Base-by-base conservation (phyloP, 2,329 filamentous ascomycete genomes). In the Ceratocystis albifundus region DNA sequence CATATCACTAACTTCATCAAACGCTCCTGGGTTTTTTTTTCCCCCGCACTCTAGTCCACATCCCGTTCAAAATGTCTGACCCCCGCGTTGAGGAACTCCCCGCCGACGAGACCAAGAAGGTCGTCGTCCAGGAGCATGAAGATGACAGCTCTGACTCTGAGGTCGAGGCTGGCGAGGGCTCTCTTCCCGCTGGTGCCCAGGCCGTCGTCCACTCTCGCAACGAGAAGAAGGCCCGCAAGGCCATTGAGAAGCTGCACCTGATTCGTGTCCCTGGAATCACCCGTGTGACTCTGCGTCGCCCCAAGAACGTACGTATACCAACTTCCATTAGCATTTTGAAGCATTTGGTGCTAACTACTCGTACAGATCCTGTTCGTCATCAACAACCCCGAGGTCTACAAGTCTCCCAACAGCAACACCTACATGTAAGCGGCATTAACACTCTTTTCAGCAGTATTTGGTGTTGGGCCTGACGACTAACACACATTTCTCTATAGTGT, bases 151-250 rank as follows among this genome's bases (percentile, higher is more conserved):
- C 84, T 80, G 86, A 85, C 74, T 87, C 90, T 72, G 89, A 88
- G 72, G 89, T 90, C 74, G 87, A 83, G 72, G 88, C 88, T 73
- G 87, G 84, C 73, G 91, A 94, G 77, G 87, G 84, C 70, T 84
- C 84, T 72, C 77, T 84, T 71, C 90, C 93, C 76, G 88, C 89
- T 72, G 94, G 93, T 76, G 89, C 91, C 75, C 86, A 88, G 71
- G 88, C 93, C 75, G 86, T 94, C 74, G 88, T 99, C 75, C 93
- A 97, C 85, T 96, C 90, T 76, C 91, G 94, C 79, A 97, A 97
- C 82, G 94, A 99, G 88, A 99, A 99, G 89, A 99, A 99, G 88
- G 95, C 94, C 74, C 88, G 94, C 81, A 99, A 99, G 86, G 91
- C 92, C 75, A 96, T 99, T 77, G 89, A 91, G 79, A 99, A 99